These are phyloP conservation scores for Helianthus annuus DNA, from an alignment of 129 eudicot species.

Conservation along the genomic window DNA sequence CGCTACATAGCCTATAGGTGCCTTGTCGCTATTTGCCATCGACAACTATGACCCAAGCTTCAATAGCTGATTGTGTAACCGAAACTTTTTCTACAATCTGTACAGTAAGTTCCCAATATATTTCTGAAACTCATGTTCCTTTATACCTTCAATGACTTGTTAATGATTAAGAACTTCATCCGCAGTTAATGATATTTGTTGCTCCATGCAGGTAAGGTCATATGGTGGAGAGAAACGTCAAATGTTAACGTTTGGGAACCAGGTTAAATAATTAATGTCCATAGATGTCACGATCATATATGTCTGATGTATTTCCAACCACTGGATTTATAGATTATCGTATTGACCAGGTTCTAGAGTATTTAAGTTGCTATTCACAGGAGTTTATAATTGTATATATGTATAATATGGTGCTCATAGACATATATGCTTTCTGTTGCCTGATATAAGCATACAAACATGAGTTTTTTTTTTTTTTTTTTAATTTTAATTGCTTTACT, in stretches of 20 bases:
- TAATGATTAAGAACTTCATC: constrained; percentile 14
- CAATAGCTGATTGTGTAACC: constrained; percentile 86
- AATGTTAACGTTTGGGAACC: constrained; percentile 82
- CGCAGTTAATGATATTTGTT: constrained; percentile 11
- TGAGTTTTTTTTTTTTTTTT: no score
- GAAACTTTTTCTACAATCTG: constrained; percentile 96
- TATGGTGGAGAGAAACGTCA: constrained; percentile 97
- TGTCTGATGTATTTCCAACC: constrained; percentile 16
- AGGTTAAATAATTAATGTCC: constrained; percentile 47
- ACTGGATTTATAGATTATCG: constrained; percentile 11
- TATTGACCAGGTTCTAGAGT: constrained; percentile 59
- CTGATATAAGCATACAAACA: no score
- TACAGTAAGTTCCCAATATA: constrained; percentile 57
- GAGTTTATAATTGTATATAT: no score
- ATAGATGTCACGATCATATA: not conserved
- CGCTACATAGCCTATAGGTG: no score
- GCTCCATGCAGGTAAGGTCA: constrained; percentile 76
- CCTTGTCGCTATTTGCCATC: no score
- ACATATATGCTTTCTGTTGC: no score
- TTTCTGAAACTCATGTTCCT: not conserved
- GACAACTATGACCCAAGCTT: constrained; percentile 85
- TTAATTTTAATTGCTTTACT: no score
- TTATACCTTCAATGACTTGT: not conserved
- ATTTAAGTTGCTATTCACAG: no score
- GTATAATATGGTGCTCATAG: no score